These are phyloP conservation scores for Pelagophyceae sp. DNA, from an alignment of 352 stramenopile species.

Conservation along the genomic window DNA sequence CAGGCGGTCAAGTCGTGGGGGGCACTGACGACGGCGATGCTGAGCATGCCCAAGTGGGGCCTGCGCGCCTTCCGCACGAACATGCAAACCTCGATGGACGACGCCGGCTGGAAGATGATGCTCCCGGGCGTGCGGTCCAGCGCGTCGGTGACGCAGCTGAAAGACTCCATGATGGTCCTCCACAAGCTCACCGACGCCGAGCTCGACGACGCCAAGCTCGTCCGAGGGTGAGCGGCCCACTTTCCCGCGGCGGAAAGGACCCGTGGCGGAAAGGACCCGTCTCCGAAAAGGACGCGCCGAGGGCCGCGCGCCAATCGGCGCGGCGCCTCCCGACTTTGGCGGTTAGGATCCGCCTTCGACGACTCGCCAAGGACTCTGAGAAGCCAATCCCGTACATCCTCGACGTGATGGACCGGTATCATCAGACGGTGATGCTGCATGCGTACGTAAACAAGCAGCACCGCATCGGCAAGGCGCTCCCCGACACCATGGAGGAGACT, in stretches of 20 bases:
- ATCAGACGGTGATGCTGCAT: conserved; percentile 7
- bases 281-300: no score
- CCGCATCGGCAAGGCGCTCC: background rate
- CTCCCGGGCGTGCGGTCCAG: background rate
- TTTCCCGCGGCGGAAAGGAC: no score
- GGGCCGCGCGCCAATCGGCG: no score
- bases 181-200: background rate
- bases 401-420: background rate
- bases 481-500: background rate
- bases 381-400: background rate
- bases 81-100: background rate
- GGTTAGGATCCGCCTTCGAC: no score
- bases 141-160: background rate
- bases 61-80: background rate
- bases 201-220: background rate
- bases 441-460: background rate
- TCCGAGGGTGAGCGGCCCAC: no score
- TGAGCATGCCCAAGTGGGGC: background rate
- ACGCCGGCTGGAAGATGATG: background rate
- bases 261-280: no score
- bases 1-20: background rate
- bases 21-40: background rate
- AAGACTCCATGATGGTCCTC: conserved; percentile 7
- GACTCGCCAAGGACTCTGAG: background rate
- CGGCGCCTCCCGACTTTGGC: no score